Percentiles rank a stretch among this genome's conserved stretches.
These are phyloP conservation scores for Hyparrhenia diplandra DNA, from an alignment of 176 grass and related monocot genomes.

Conservation along the genomic window DNA sequence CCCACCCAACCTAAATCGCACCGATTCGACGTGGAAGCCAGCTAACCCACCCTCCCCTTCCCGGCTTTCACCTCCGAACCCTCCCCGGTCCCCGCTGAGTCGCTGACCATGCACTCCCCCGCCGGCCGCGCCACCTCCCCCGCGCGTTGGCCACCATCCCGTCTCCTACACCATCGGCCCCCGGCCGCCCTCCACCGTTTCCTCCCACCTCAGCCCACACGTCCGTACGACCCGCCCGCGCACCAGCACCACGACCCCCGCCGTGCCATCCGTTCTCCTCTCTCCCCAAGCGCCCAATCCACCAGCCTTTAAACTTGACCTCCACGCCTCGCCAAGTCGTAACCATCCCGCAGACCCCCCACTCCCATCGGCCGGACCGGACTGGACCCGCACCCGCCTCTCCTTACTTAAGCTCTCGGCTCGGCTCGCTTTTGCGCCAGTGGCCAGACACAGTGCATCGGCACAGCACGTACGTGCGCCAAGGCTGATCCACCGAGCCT, in stretches of 20 bases:
- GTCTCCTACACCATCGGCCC: slow-evolving; percentile 12
- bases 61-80: background rate
- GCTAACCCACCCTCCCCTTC: slow-evolving; percentile 52
- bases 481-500: background rate
- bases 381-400: background rate
- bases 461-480: background rate
- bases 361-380: background rate
- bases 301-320: slow-evolving; percentile 45
- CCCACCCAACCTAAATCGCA: slow-evolving; percentile 55
- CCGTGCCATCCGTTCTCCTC: background rate
- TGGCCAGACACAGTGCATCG: background rate
- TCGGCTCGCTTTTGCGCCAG: slow-evolving; percentile 7
- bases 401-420: slow-evolving; percentile 25
- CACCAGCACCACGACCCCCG: background rate
- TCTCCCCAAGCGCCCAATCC: background rate
- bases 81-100: background rate
- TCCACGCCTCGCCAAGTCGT: slow-evolving; percentile 35
- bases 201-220: background rate
- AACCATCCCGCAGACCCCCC: slow-evolving; percentile 14
- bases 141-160: slow-evolving; percentile 59
- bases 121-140: background rate
- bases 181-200: background rate
- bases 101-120: slow-evolving; percentile 1
- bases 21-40: slow-evolving; percentile 45
- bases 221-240: background rate